Base-by-base conservation (phyloP, 2,329 filamentous ascomycete species). In the Fusarium poae region DNA sequence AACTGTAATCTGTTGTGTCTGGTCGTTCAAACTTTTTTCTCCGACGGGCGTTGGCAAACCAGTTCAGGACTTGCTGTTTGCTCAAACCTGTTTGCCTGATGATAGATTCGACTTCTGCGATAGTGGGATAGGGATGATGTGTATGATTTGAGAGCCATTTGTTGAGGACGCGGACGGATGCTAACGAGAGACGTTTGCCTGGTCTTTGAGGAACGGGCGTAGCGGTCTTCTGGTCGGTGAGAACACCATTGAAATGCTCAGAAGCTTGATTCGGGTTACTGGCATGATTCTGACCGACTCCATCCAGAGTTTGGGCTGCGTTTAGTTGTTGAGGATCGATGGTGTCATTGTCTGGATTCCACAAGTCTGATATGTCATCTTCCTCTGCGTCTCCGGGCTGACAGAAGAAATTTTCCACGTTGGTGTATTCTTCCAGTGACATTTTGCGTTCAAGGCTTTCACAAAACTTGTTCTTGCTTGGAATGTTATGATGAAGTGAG, bases 31-130 rank as follows among this genome's bases (percentile, higher is more conserved):
- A 50, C 81, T 96, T 97, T 70, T 91, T 89, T 62, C 93, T 86
- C 52, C 93, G 87, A 27, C 93, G 88, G 34, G 92, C 92, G 77
- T 97, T 97, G 56, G 93, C 92, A 39, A 97, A 87, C 93, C 93
- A 97, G 75, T 96, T 97, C 7, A 89, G 88, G 61, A 97, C 93
- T 75, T 97, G 93, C 8, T 85, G 90, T 71, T 91, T 87, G 75
- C 86, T 93, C 20, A 97, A 83, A 3, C 92, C 92, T 0, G 93
- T 97, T 69, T 90, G 85, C 45, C 85, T 83, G 76, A 92, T 89
- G 15, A 97, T 83, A 42, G 86, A 84, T 59, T 92, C 90, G 74
- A 94, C 95, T 74, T 97, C 92, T 49, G 92, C 88, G 37, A 96
- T 92, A 15, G 86, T 93, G 9, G 93, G 93, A 75, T 97, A 97